Percentiles rank a stretch among this genome's conserved stretches.
Conservation (phyloP, 2,329 filamentous ascomycete species). For the Teratosphaeria nubilosa region DNA sequence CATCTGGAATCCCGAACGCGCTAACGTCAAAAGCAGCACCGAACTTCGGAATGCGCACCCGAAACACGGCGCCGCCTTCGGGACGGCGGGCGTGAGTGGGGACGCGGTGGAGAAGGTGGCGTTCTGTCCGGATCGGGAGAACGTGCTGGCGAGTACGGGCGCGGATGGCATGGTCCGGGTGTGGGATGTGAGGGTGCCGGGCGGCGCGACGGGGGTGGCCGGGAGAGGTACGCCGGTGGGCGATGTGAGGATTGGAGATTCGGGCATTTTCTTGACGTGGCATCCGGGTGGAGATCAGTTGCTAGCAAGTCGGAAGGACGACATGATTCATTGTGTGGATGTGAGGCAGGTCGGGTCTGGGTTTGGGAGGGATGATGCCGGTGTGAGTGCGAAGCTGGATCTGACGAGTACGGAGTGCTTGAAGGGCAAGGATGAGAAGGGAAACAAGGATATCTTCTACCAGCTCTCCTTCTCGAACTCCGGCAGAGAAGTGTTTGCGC, state of each 20-base stretch:
- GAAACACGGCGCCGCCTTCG: slow-evolving; percentile 11
- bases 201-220: slow-evolving; percentile 27
- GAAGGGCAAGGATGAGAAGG: not conserved
- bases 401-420: not conserved
- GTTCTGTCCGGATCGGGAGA: slow-evolving; percentile 68
- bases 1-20: slow-evolving; percentile 73
- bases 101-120: slow-evolving; percentile 63
- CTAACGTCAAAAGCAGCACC: slow-evolving; percentile 62
- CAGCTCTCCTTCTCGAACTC: slow-evolving; percentile 66
- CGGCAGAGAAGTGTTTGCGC: slow-evolving; percentile 59
- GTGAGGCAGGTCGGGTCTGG: not conserved
- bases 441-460: slow-evolving; percentile 41
- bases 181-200: slow-evolving; percentile 62
- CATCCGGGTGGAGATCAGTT: slow-evolving; percentile 59
- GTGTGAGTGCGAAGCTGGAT: not conserved
- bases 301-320: slow-evolving; percentile 63
- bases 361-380: not conserved
- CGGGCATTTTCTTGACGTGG: slow-evolving; percentile 50
- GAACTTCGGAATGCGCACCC: slow-evolving; percentile 47
- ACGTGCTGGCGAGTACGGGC: slow-evolving; percentile 65
- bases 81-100: slow-evolving; percentile 40
- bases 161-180: slow-evolving; percentile 65
- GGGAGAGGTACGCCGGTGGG: slow-evolving; percentile 33
- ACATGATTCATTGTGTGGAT: slow-evolving; percentile 25
- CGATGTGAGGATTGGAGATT: slow-evolving; percentile 45